These are phyloP conservation scores for Trifolium subterraneum DNA, from an alignment of 306 rosid genomes.

Conservation along the genomic window DNA sequence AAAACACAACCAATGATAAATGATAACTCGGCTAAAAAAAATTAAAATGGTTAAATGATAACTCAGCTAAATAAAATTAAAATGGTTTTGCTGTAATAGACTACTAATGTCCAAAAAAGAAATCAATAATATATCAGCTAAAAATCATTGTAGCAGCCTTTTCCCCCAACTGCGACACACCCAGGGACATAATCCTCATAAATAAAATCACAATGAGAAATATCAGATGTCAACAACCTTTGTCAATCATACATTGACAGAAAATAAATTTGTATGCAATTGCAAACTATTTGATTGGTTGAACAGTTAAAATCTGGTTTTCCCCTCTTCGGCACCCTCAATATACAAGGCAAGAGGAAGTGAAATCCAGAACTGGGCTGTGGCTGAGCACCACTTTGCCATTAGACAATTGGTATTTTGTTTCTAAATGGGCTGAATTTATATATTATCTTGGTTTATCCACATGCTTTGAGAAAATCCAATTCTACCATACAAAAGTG, in stretches of 20 bases:
- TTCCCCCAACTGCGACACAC: not conserved
- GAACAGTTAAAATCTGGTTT: not conserved
- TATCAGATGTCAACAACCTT: not conserved
- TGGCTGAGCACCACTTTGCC: conserved; percentile 18
- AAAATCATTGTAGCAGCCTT: conserved; percentile 1
- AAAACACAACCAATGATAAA: conserved; percentile 36
- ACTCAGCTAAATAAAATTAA: conserved; percentile 28
- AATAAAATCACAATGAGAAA: conserved; percentile 17
- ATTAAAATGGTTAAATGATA: conserved; percentile 25
- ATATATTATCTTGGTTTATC: conserved; percentile 7
- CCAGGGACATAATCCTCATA: not conserved
- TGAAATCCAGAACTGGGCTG: not conserved
- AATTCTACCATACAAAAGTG: not conserved
- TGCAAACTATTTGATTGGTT: not conserved
- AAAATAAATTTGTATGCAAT: conserved; percentile 18
- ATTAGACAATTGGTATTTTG: conserved; percentile 26
- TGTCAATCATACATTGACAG: not conserved
- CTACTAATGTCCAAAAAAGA: conserved; percentile 13
- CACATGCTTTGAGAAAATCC: conserved; percentile 21
- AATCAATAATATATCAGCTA: conserved; percentile 18
- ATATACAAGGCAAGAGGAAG: not conserved
- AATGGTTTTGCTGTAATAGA: conserved; percentile 18
- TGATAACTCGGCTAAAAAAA: conserved; percentile 26
- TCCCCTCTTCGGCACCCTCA: not conserved
- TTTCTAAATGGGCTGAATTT: not conserved